phyloP scores from a whole-genome alignment of 1,139 yeast genomes.

The Diutina catenulata region DNA sequence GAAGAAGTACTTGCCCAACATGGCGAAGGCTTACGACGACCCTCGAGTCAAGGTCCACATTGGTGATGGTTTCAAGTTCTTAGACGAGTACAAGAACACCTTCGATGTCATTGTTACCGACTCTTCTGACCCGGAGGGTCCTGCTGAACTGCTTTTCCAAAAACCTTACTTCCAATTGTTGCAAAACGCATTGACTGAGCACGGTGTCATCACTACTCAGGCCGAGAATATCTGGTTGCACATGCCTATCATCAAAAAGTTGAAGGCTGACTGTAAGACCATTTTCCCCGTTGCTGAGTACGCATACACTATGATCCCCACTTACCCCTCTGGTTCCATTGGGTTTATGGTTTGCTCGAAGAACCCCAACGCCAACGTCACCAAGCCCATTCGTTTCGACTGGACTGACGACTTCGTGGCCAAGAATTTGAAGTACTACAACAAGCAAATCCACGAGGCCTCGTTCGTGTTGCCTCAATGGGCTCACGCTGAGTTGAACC shows the following conservation, averaged over 20 bases:
- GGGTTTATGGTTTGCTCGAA: constrained; percentile 91
- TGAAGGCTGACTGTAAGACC: constrained; percentile 61
- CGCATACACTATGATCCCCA: constrained; percentile 82
- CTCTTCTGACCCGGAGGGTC: constrained; percentile 95
- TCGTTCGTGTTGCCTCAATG: constrained; percentile 82
- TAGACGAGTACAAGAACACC: constrained; percentile 55
- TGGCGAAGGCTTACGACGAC: constrained; percentile 70
- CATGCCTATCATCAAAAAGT: constrained; percentile 62
- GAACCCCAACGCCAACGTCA: constrained; percentile 50
- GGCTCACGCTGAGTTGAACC: constrained; percentile 39
- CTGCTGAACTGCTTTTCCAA: constrained; percentile 83
- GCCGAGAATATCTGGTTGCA: constrained; percentile 89
- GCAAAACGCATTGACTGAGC: constrained; percentile 66
- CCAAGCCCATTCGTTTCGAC: constrained; percentile 52
- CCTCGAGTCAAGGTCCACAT: constrained; percentile 76
- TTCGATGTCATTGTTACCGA: constrained; percentile 91
- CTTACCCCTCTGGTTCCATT: constrained; percentile 88
- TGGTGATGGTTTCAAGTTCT: constrained; percentile 88
- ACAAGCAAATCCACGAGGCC: constrained; percentile 68
- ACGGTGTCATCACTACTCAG: constrained; percentile 87
- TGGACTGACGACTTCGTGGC: constrained; percentile 53
- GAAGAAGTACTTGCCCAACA: constrained; percentile 72
- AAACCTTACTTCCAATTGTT: constrained; percentile 75
- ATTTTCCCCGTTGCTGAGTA: constrained; percentile 86
- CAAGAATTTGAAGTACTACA: constrained; percentile 66